Evolutionary conservation across 495 filamentous ascomycete species (phyloP).

Genomic region (Durotheca rogersii): DNA sequence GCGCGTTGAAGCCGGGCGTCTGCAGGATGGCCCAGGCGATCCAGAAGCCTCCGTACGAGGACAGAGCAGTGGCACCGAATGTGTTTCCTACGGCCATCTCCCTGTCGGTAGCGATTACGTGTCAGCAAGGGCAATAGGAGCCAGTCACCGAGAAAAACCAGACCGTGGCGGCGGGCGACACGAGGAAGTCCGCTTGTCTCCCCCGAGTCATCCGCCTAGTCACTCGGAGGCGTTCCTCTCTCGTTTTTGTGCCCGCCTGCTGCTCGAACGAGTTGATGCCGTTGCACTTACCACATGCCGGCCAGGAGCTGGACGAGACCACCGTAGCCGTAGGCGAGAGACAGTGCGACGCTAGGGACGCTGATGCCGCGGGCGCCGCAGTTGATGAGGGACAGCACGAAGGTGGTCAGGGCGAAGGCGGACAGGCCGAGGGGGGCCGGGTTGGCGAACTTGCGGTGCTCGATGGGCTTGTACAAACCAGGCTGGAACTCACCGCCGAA

Average conservation of each 20-base stretch:
- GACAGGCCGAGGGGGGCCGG: conserved; percentile 81
- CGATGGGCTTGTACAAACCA: conserved; percentile 78
- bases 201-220: too few relatives aligned
- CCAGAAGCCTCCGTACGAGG: conserved; percentile 98
- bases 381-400: conserved; percentile 88
- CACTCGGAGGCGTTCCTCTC: too few relatives aligned
- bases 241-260: background rate
- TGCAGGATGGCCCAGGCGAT: conserved; percentile 84
- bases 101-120: conserved; percentile 51
- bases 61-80: conserved; percentile 94
- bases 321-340: conserved; percentile 74
- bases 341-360: conserved; percentile 67
- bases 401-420: conserved; percentile 95
- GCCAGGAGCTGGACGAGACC: conserved; percentile 90
- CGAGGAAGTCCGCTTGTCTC: too few relatives aligned
- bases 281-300: conserved; percentile 88
- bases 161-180: too few relatives aligned
- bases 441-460: conserved; percentile 80
- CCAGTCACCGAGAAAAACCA: too few relatives aligned
- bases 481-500: conserved; percentile 98
- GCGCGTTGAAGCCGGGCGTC: conserved; percentile 74
- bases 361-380: conserved; percentile 60
- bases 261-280: background rate
- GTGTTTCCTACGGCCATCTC: conserved; percentile 99
- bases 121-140: conserved; percentile 2